Evolutionary conservation across 2,329 filamentous ascomycete genomes (phyloP), one percentile per base, ranked within the genome.

Genomic region (Alternaria sp.): DNA sequence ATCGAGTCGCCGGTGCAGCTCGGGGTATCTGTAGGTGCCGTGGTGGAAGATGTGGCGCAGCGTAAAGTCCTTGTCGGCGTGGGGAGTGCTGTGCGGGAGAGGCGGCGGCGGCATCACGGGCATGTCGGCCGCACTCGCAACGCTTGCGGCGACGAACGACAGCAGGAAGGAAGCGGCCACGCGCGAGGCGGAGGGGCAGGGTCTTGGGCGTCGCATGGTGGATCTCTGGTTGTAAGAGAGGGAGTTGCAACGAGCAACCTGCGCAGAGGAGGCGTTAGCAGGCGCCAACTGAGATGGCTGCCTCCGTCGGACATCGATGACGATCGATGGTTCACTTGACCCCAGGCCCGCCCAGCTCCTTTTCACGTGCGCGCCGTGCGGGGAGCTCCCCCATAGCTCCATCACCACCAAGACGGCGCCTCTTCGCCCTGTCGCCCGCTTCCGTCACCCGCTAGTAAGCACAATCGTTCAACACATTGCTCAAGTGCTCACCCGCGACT

Each of bases 21-120:
- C 81, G 3, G 94, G 94, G 70, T 97, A 88, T 70, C 87, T 67
- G 79, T 95, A 87, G 44, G 93, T 91, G 62, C 95, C 95, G 81
- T 97, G 94, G 78, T 97, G 94, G 81, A 93, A 96, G 74, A 98
- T 90, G 81, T 99, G 95, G 73, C 93, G 90, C 60, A 99, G 87
- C 8, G 77, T 70, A 63, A 79, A 78, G 28, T 78, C 73, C 59
- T 68, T 74, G 43, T 71, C 68, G 21, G 68, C 50, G 55, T 57
- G 63, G 67, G 69, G 69, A 19, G 61, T 56, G 56, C 57, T 67
- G 30, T 75, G 70, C 25, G 70, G 65, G 45, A 68, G 60, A 43
- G 73, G 67, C 44, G 72, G 72, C 28, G 70, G 66, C 26, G 61
- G 67, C 21, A 77, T 60, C 13, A 77, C 66, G 59, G 74, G 74